Base-by-base conservation (phyloP, 2,329 filamentous ascomycete species). In the Incumbomyces lentus region DNA sequence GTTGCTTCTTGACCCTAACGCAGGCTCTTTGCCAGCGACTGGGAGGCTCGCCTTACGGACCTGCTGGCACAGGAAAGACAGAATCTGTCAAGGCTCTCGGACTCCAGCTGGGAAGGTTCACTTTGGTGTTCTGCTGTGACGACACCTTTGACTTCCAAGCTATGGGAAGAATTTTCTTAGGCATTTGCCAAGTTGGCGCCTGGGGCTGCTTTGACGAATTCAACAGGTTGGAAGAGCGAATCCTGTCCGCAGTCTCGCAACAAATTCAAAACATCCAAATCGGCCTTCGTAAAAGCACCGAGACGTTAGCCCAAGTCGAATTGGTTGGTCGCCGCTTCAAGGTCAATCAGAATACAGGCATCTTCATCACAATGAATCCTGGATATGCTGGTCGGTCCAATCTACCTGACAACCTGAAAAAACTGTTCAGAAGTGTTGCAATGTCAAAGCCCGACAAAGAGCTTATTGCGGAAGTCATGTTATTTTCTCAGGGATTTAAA, bases 181-280 rank as follows among this genome's bases (percentile, higher is more conserved):
- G 92, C 75, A 94, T 99, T 52, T 98, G 93, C 64, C 92, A 98
- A 65, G 92, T 99, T 40, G 92, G 92, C 64, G 92, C 92, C 3
- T 99, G 92, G 92, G 93, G 93, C 59, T 99, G 92, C 72, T 99
- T 99, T 66, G 92, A 99, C 61, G 92, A 99, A 71, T 99, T 99
- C 74, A 99, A 99, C 68, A 86, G 92, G 76, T 74, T 99, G 16
- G 92, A 99, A 61, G 92, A 99, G 69, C 82, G 92, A 54, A 99
- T 99, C 50, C 68, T 99, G 51, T 98, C 93, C 37, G 92, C 92
- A 14, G 93, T 99, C 13, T 98, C 93, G 16, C 92, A 99, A 65
- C 93, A 98, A 64, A 94, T 99, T 44, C 92, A 99, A 62, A 98
- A 99, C 62, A 99, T 99, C 52, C 92, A 99, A 65, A 80, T 96